Base-by-base conservation (phyloP, 2,329 filamentous ascomycete genomes). In the Cladorrhinum sp. region DNA sequence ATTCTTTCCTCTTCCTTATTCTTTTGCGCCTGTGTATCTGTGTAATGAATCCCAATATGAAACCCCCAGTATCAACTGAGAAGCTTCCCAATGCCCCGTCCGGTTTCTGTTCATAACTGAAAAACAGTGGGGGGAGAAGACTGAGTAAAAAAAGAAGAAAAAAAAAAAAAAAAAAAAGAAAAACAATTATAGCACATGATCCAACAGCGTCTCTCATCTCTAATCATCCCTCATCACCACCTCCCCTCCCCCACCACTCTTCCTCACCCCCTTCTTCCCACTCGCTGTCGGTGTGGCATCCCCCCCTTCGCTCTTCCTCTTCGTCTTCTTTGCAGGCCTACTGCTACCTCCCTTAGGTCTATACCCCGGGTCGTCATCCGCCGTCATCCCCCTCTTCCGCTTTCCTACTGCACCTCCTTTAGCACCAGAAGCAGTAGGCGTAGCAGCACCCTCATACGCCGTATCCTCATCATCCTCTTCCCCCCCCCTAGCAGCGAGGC, bases 291-390 rank as follows among this genome's bases (percentile, higher is more conserved):
- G 72, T 24, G 75, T 75, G 21, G 52, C 56, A 14, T 54, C 60
- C 9, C 68, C 74, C 16, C 42, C 42, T 54, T 82, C 80, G 66
- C 82, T 84, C 78, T 83, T 85, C 3, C 82, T 77, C 77, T 85
- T 86, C 73, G 60, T 62, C 62, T 81, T 81, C 76, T 86, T 86
- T 0, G 75, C 73, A 18, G 82, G 81, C 42, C 82, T 76, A 39
- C 77, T 80, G 2, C 77, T 77, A 2, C 83, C 84, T 2, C 81
- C 80, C 65, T 85, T 84, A 2, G 84, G 83, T 61, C 83, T 78
- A 69, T 87, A 87, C 3, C 84, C 83, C 0, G 75, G 73, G 63
- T 87, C 85, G 7, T 86, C 85, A 33, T 85, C 83, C 26, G 73
- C 71, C 9, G 72, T 65, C 14, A 80, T 71, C 73, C 82, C 82